Conservation (phyloP, 495 filamentous ascomycete genomes). For the Penicillium antarcticum region DNA sequence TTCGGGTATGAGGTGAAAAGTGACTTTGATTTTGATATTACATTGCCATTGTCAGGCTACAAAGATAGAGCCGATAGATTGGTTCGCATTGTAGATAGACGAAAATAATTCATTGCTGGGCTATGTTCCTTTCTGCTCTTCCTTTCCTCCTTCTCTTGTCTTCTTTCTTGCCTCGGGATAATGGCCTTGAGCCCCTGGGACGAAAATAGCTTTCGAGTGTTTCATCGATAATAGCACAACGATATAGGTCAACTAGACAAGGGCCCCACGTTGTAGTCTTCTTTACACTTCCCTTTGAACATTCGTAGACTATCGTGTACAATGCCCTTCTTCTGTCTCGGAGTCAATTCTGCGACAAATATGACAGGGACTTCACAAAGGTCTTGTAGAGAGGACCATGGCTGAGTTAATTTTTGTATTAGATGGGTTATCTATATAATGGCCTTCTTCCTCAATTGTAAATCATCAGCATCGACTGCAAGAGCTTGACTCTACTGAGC, state of each 20-base stretch:
- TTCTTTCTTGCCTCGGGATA: background rate
- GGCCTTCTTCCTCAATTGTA: background rate
- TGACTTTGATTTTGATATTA: conserved; percentile 9
- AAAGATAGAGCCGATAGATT: conserved; percentile 15
- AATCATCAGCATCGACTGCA: too few relatives aligned
- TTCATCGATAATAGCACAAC: conserved; percentile 1
- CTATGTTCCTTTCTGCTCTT: background rate
- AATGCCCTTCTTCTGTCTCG: background rate
- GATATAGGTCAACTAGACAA: background rate
- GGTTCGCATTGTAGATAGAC: conserved; percentile 9
- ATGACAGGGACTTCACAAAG: conserved; percentile 4
- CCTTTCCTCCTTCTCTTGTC: background rate
- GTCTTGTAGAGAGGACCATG: background rate
- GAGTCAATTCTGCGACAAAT: background rate
- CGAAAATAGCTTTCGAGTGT: background rate
- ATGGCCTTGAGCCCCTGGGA: background rate
- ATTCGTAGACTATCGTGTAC: background rate
- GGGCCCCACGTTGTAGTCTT: background rate
- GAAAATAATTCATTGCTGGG: background rate
- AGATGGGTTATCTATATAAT: conserved; percentile 8
- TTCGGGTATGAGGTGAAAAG: conserved; percentile 17
- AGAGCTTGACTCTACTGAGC: too few relatives aligned
- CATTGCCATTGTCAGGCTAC: conserved; percentile 9
- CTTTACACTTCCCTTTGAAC: background rate
- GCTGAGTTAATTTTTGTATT: background rate